These are phyloP conservation scores for Rubroboletus satanas DNA, from an alignment of 768 basidiomycete genomes.

Conservation along the genomic window DNA sequence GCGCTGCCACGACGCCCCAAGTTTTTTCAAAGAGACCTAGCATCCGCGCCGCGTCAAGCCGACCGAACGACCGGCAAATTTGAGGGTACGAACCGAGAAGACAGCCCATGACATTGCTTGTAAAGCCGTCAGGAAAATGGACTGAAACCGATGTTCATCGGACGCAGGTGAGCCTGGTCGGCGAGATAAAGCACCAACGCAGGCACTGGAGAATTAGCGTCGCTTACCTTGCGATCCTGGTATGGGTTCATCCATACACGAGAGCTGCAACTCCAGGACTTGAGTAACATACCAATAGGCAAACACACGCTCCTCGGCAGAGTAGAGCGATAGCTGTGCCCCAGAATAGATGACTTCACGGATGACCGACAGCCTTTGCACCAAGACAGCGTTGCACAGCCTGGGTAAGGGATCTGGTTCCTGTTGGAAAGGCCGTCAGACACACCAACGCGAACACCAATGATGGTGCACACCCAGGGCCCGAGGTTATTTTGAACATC, in stretches of 20 bases:
- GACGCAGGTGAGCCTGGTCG: conserved; percentile 25
- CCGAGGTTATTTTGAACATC: conserved; percentile 19
- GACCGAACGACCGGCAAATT: neutral
- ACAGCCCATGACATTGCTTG: conserved; percentile 52
- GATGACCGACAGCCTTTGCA: conserved; percentile 58
- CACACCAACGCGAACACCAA: neutral
- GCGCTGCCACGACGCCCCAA: conserved; percentile 47
- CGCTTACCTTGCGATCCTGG: conserved; percentile 39
- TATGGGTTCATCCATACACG: conserved; percentile 48
- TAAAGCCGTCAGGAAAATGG: conserved; percentile 51
- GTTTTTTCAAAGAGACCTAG: conserved; percentile 47
- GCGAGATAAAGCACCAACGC: neutral
- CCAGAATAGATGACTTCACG: conserved; percentile 72
- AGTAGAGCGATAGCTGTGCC: conserved; percentile 73
- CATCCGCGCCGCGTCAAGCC: neutral
- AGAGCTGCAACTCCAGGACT: conserved; percentile 55
- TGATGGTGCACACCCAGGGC: conserved; percentile 12
- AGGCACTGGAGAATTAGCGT: neutral
- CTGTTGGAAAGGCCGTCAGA: conserved; percentile 15
- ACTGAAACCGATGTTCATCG: conserved; percentile 49
- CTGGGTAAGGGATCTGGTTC: conserved; percentile 28
- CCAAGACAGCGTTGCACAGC: conserved; percentile 36
- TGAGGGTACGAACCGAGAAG: conserved; percentile 44
- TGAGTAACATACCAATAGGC: conserved; percentile 72
- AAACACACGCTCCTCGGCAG: conserved; percentile 61